phyloP scores from a whole-genome alignment of 148 eudicot genomes.

The Fagopyrum tataricum region DNA sequence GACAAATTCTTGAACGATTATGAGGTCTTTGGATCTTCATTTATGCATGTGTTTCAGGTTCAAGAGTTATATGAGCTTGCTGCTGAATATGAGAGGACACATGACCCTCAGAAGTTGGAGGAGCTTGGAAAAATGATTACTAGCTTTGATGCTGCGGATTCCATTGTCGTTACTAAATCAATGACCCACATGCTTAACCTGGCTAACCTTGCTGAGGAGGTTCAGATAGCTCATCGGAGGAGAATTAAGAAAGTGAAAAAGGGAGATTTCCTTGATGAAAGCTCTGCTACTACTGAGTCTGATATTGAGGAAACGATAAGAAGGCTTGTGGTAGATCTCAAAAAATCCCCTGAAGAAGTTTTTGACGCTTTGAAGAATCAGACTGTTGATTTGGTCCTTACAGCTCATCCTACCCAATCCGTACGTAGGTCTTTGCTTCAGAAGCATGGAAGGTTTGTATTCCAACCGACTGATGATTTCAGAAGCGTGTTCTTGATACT shows the following conservation, averaged over 20 bases:
- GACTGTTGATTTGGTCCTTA: slow-evolving; percentile 75
- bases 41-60: slow-evolving; percentile 30
- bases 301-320: slow-evolving; percentile 76
- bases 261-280: slow-evolving; percentile 70
- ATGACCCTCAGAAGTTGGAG: slow-evolving; percentile 60
- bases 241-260: slow-evolving; percentile 57
- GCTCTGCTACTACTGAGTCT: slow-evolving; percentile 70
- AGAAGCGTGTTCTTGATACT: background rate
- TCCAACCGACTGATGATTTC: background rate
- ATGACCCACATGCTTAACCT: slow-evolving; percentile 83
- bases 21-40: background rate
- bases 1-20: background rate
- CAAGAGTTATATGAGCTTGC: slow-evolving; percentile 80
- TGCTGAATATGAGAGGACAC: slow-evolving; percentile 69
- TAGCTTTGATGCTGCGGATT: slow-evolving; percentile 81
- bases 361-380: slow-evolving; percentile 83
- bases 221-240: slow-evolving; percentile 74
- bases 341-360: slow-evolving; percentile 71
- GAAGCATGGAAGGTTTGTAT: slow-evolving; percentile 68
- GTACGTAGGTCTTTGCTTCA: slow-evolving; percentile 90
- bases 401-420: slow-evolving; percentile 91
- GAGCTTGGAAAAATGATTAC: slow-evolving; percentile 67
- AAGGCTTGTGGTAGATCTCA: slow-evolving; percentile 62
- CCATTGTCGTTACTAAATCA: slow-evolving; percentile 69
- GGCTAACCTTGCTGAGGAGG: slow-evolving; percentile 83